Conservation (phyloP, 2,329 filamentous ascomycete species). For the Acrocalymma vagum region DNA sequence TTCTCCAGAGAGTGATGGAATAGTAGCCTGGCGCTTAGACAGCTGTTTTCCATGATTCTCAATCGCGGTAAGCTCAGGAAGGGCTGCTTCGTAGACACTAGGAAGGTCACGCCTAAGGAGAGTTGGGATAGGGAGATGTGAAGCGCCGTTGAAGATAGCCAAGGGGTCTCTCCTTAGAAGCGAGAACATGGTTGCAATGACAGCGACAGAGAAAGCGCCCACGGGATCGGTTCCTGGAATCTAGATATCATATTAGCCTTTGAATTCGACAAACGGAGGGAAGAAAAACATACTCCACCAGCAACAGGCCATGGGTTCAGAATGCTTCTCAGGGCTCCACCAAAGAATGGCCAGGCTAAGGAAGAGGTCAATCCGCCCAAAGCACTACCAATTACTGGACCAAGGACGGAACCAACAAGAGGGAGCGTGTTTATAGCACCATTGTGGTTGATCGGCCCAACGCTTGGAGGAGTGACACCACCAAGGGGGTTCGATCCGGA, state of each 20-base stretch:
- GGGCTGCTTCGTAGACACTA: constrained; percentile 3
- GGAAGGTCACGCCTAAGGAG: constrained; percentile 25
- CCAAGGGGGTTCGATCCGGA: too few species aligned
- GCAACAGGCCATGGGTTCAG: constrained; percentile 3
- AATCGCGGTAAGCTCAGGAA: constrained; percentile 15
- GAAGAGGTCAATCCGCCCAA: too few species aligned
- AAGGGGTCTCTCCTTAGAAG: constrained; percentile 26
- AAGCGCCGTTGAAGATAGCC: constrained; percentile 22
- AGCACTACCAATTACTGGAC: too few species aligned
- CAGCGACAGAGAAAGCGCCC: constrained; percentile 19
- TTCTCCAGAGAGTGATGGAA: constrained; percentile 17
- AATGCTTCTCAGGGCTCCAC: too few species aligned
- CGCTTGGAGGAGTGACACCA: too few species aligned
- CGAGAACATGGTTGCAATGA: constrained; percentile 23
- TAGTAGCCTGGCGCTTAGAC: constrained; percentile 5
- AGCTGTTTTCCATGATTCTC: too few species aligned
- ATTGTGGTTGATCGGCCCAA: too few species aligned
- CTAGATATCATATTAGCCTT: constrained; percentile 1
- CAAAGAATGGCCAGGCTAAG: too few species aligned
- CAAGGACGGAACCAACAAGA: too few species aligned
- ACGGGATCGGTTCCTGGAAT: constrained; percentile 20
- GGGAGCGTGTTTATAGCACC: too few species aligned
- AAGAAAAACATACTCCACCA: constrained; percentile 5
- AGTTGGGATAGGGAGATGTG: constrained; percentile 11
- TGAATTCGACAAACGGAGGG: too few species aligned